A percentile compares a stretch with the other conserved stretches of the same genome.
Conservation (phyloP, 805 yeast species). For the Debaryomyces tyrocola region DNA sequence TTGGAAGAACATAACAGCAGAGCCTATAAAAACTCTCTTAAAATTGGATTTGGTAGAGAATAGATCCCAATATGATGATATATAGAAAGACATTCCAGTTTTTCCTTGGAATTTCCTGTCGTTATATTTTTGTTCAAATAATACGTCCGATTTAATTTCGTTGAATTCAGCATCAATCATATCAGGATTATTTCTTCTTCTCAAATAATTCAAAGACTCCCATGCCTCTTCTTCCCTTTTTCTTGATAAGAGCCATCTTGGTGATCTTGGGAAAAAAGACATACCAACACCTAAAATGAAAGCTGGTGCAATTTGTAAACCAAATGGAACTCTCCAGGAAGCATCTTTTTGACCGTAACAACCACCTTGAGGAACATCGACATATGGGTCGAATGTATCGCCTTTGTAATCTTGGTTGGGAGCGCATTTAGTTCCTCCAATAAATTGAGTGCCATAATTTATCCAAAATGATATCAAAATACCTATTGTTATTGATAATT, state of each 20-base stretch:
- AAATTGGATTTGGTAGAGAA: constrained; percentile 17
- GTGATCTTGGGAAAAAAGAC: constrained; percentile 46
- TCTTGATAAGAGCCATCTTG: constrained; percentile 41
- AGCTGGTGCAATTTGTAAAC: constrained; percentile 36
- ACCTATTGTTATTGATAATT: constrained; percentile 37
- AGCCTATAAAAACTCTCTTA: constrained; percentile 35
- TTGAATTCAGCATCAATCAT: constrained; percentile 13
- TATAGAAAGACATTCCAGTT: constrained; percentile 7
- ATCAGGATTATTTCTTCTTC: constrained; percentile 15
- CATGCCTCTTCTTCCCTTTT: constrained; percentile 31
- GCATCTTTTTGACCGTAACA: constrained; percentile 17
- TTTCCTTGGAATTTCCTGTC: constrained; percentile 10
- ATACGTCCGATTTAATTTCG: constrained; percentile 16
- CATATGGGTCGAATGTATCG: constrained; percentile 18
- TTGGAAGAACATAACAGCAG: constrained; percentile 29
- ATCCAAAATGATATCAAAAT: constrained; percentile 35
- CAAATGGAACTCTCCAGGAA: constrained; percentile 29
- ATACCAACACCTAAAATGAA: constrained; percentile 32
- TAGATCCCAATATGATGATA: constrained; percentile 11
- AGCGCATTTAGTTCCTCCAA: constrained; percentile 34
- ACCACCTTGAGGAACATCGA: constrained; percentile 23
- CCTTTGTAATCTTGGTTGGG: constrained; percentile 9
- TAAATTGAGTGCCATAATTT: constrained; percentile 30
- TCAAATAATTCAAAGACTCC: constrained; percentile 16
- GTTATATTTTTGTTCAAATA: constrained; percentile 9